Percentiles rank a stretch among this genome's conserved stretches.
These are phyloP conservation scores for Pelargonium nanum DNA, from an alignment of 345 rosid species.

Conservation along the genomic window DNA sequence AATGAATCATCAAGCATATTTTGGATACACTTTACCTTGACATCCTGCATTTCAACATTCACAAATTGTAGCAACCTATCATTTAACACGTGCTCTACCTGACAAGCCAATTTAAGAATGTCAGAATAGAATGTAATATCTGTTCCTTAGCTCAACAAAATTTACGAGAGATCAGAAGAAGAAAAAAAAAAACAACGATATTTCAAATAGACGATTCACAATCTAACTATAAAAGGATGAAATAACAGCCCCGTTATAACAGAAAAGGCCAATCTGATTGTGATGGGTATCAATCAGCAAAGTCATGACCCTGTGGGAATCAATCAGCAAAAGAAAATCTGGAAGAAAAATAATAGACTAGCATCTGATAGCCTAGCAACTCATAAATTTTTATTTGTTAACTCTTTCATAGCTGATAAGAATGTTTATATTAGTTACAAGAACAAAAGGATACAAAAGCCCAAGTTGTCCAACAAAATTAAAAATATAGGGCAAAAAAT, in stretches of 20 bases:
- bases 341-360: not conserved
- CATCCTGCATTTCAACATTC: slow-evolving; percentile 78
- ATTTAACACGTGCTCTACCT: slow-evolving; percentile 95
- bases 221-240: not conserved
- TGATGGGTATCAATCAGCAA: not conserved
- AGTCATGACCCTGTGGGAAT: not conserved
- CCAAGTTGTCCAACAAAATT: not conserved
- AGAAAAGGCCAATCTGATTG: not conserved
- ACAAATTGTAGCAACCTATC: slow-evolving; percentile 87
- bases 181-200: not conserved
- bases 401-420: not conserved
- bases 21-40: slow-evolving; percentile 53
- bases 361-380: not conserved
- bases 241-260: not conserved
- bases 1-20: not conserved
- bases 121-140: not conserved
- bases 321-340: not conserved
- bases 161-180: too few relatives aligned
- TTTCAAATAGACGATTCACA: too few relatives aligned
- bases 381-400: not conserved
- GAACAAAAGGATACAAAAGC: not conserved
- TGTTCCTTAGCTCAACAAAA: not conserved
- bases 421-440: not conserved
- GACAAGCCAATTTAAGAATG: slow-evolving; percentile 11
- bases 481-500: not conserved